Evolutionary conservation across 2,329 filamentous ascomycete genomes (phyloP).

Genomic region (Fonsecaea monophora): DNA sequence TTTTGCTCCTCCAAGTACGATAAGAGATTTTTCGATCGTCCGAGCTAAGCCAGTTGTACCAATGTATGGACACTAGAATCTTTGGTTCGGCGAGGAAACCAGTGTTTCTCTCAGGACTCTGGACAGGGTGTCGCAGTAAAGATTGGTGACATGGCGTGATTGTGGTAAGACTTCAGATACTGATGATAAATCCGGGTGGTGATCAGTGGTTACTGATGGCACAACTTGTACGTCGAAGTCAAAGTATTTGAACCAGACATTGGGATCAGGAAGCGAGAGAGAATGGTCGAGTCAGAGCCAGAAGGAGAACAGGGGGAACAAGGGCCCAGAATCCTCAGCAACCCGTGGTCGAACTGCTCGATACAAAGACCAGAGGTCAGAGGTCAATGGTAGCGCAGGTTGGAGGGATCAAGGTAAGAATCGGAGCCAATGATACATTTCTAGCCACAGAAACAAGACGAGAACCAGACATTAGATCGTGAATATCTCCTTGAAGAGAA

Average conservation of each 20-base stretch:
- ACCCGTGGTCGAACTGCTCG: not conserved
- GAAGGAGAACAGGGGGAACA: not conserved
- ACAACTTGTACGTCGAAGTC: not conserved
- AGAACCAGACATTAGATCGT: not conserved
- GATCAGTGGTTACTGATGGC: not conserved
- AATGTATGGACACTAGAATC: not conserved
- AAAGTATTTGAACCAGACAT: not conserved
- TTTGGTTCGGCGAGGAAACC: not conserved
- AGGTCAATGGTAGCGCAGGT: not conserved
- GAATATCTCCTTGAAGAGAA: not conserved
- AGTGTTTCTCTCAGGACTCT: not conserved
- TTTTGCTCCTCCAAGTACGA: slow-evolving; percentile 1
- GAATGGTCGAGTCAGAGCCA: not conserved
- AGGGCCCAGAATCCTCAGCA: not conserved
- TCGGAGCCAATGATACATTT: slow-evolving; percentile 3
- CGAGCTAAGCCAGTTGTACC: not conserved
- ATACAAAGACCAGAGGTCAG: not conserved
- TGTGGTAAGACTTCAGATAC: not conserved
- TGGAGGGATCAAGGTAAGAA: not conserved
- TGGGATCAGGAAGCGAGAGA: not conserved
- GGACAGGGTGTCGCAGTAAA: not conserved
- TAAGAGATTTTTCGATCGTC: slow-evolving; percentile 1
- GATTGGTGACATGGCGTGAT: not conserved
- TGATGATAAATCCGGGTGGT: not conserved
- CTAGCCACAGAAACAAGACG: not conserved